Base-by-base conservation (phyloP, 2,329 filamentous ascomycete species). In the Calonectria honghensis region DNA sequence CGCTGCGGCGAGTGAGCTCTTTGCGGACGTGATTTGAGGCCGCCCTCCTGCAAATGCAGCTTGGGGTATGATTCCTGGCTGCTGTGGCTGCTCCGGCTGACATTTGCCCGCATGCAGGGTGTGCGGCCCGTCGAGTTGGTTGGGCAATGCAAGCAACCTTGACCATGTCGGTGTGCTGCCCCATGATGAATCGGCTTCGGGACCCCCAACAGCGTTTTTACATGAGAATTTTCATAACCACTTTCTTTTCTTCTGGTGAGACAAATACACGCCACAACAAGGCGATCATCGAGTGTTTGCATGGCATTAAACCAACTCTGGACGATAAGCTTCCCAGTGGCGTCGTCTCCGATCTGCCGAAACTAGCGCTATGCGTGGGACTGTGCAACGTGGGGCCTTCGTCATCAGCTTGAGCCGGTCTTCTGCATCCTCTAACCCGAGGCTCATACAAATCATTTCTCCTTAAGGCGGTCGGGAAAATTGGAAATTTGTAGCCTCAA, bases 371-470 rank as follows among this genome's bases (percentile, higher is more conserved):
- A 63, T 64, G 70, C 41, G 48, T 73, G 70, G 64, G 45, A 68
- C 70, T 54, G 52, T 54, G 48, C 57, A 63, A 73, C 72, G 72
- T 73, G 72, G 72, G 67, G 72, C 72, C 72, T 37, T 65, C 57
- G 65, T 73, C 71, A 69, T 65, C 71, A 39, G 57, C 50, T 57
- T 57, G 31, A 68, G 63, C 68, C 66, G 64, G 51, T 68, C 24
- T 50, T 72, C 39, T 68, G 64, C 65, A 73, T 73, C 71, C 71
- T 69, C 66, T 65, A 65, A 69, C 66, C 71, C 71, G 71, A 63
- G n/a, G 27, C 35, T 65, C 54, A 61, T 45, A 69, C 68, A 61
- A 65, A 24, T 65, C 61, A 65, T 65, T 59, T 35, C 68, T 65
- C 59, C 68, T 57, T 29, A 48, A 65, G 52, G 66, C 59, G 65